Conservation (phyloP, 345 rosid genomes). For the Lenwebbia sp. region DNA sequence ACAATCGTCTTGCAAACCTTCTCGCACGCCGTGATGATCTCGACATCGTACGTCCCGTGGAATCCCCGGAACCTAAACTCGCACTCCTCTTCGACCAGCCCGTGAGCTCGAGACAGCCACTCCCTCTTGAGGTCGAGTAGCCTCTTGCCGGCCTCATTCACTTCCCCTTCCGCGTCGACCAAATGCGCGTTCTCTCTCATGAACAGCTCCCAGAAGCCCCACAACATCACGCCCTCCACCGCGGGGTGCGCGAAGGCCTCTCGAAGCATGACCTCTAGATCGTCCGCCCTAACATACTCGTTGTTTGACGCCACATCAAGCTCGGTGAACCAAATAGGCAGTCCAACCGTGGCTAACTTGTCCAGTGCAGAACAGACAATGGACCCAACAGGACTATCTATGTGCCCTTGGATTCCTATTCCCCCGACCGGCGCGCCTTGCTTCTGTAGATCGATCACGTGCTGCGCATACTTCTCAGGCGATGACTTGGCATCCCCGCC, state of each 20-base stretch:
- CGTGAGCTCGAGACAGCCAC: conserved; percentile 53
- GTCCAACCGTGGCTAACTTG: conserved; percentile 64
- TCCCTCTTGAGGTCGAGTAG: conserved; percentile 59
- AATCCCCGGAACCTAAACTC: conserved; percentile 67
- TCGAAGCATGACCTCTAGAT: conserved; percentile 87
- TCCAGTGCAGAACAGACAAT: conserved; percentile 63
- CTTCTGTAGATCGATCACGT: conserved; percentile 53
- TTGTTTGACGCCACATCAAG: conserved; percentile 77
- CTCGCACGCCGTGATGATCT: conserved; percentile 26
- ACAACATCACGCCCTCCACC: conserved; percentile 87
- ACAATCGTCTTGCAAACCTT: conserved; percentile 39
- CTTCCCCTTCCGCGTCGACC: conserved; percentile 87
- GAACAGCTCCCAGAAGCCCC: conserved; percentile 99
- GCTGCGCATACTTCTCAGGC: conserved; percentile 71
- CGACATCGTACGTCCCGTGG: conserved; percentile 60
- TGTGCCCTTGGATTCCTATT: conserved; percentile 90
- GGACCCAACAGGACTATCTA: conserved; percentile 73
- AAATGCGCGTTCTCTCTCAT: conserved; percentile 68
- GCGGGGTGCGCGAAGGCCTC: conserved; percentile 93
- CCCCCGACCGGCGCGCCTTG: conserved; percentile 88
- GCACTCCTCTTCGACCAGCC: conserved; percentile 42
- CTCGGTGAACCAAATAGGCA: conserved; percentile 94
- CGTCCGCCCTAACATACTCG: conserved; percentile 82
- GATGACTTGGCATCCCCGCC: conserved; percentile 66
- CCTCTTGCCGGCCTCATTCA: conserved; percentile 75